Evolutionary conservation across 371 early-diverging fungal genomes (phyloP).

Genomic region (Syncephalastrum monosporum): DNA sequence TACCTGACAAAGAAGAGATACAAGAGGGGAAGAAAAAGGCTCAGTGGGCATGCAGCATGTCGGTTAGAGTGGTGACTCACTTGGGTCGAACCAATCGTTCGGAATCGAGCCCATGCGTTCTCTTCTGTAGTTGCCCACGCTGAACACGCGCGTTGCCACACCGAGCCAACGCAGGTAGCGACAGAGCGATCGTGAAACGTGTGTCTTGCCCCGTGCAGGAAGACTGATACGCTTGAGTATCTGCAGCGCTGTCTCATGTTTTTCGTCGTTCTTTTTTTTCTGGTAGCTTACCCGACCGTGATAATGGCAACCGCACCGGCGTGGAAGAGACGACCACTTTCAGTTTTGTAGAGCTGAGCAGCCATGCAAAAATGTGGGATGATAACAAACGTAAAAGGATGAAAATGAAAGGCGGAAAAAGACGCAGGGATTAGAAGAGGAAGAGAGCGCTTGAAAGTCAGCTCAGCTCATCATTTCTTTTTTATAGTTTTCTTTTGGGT

Average conservation of each 20-base stretch:
- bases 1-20: constrained; percentile 34
- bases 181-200: constrained; percentile 80
- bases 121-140: constrained; percentile 96
- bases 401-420: not conserved
- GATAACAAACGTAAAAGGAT: constrained; percentile 4
- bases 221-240: constrained; percentile 42
- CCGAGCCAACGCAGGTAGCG: constrained; percentile 97
- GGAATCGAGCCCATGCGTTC: constrained; percentile 75
- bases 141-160: constrained; percentile 90
- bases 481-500: not conserved
- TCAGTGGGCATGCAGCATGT: too few species aligned
- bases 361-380: constrained; percentile 9
- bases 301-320: constrained; percentile 83
- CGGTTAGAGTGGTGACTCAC: constrained; percentile 33
- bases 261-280: not conserved
- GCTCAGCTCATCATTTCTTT: constrained; percentile 1
- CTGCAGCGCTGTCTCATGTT: not conserved
- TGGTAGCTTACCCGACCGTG: constrained; percentile 69
- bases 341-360: constrained; percentile 25
- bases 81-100: constrained; percentile 86
- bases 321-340: constrained; percentile 52
- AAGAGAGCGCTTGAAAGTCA: not conserved
- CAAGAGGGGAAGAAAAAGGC: not conserved
- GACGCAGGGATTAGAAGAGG: not conserved
- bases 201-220: constrained; percentile 94